A percentile compares a stretch with the other conserved stretches of the same genome.
Evolutionary conservation across 305 asterid species (phyloP).

Genomic region (Salvia sclarea): DNA sequence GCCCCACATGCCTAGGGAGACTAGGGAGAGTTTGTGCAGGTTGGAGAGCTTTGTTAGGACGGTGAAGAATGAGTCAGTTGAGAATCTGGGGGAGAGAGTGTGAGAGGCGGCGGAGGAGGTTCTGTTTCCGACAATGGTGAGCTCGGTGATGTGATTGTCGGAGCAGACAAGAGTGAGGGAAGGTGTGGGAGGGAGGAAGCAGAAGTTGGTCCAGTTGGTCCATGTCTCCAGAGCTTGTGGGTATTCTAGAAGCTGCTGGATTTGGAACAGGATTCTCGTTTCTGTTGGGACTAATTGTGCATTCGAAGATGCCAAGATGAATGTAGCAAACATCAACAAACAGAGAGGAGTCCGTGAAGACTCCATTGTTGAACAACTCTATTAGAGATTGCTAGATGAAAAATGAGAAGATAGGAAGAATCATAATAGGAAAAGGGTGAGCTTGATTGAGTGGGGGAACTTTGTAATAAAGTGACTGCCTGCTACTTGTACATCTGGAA

Average conservation of each 20-base stretch:
- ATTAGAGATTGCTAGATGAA: not conserved
- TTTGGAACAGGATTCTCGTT: constrained; percentile 60
- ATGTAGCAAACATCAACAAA: constrained; percentile 31
- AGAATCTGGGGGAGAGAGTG: constrained; percentile 60
- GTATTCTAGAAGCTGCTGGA: constrained; percentile 72
- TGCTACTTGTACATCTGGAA: constrained; percentile 3
- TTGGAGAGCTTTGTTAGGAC: constrained; percentile 75
- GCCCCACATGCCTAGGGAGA: constrained; percentile 86
- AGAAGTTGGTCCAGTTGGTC: constrained; percentile 86
- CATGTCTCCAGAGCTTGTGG: constrained; percentile 71
- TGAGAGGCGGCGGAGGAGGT: constrained; percentile 41
- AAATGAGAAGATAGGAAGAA: not conserved
- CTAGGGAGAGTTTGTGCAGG: constrained; percentile 62
- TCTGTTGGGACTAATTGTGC: constrained; percentile 59
- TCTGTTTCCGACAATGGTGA: constrained; percentile 75
- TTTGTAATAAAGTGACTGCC: constrained; percentile 30
- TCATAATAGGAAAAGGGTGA: constrained; percentile 25
- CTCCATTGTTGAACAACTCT: constrained; percentile 16
- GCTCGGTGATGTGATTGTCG: constrained; percentile 64
- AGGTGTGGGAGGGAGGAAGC: constrained; percentile 57
- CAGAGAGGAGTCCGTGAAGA: constrained; percentile 16
- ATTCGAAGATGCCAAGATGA: constrained; percentile 30
- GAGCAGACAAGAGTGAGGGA: constrained; percentile 66
- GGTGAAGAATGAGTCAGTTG: constrained; percentile 84
- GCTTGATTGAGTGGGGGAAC: not conserved